phyloP scores from a whole-genome alignment of 2,329 filamentous ascomycete species.

The Anthostomella pinea region DNA sequence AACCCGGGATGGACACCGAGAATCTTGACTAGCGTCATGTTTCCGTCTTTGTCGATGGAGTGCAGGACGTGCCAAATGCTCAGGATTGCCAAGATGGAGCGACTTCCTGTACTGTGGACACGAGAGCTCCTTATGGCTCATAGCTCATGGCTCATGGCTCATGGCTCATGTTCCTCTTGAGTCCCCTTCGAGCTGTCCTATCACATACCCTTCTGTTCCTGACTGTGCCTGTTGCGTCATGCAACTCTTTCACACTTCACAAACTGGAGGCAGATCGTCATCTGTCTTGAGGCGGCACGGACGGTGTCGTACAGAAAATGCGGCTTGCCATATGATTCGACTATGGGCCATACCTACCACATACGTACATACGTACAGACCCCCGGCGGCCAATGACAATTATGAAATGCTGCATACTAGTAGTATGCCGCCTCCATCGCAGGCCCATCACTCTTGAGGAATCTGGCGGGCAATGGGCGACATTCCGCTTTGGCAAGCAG shows the following conservation, averaged over 20 bases:
- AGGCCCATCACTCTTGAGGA: no score
- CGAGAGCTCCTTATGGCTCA: not conserved
- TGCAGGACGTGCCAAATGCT: no score
- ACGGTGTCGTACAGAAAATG: constrained; percentile 33
- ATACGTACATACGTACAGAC: not conserved
- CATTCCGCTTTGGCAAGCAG: no score
- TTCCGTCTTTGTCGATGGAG: constrained; percentile 14
- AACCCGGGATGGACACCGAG: constrained; percentile 14
- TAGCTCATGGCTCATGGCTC: no score
- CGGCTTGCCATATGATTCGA: constrained; percentile 28
- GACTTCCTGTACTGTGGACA: no score
- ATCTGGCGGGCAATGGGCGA: no score
- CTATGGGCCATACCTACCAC: constrained; percentile 1
- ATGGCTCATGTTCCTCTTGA: no score
- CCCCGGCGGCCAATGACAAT: not conserved
- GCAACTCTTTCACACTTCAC: no score
- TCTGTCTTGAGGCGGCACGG: constrained; percentile 25
- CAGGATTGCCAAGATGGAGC: no score
- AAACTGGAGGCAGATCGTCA: constrained; percentile 20
- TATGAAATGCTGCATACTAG: not conserved
- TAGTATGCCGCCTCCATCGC: no score
- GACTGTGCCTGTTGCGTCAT: constrained; percentile 16
- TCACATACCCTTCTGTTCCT: constrained; percentile 1
- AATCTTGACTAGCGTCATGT: constrained; percentile 8
- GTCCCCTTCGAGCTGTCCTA: constrained; percentile 1